A percentile compares a stretch with the other conserved stretches of the same genome.
These are phyloP conservation scores for Alternaria incomplexa DNA, from an alignment of 2,329 filamentous ascomycete genomes.

Conservation along the genomic window DNA sequence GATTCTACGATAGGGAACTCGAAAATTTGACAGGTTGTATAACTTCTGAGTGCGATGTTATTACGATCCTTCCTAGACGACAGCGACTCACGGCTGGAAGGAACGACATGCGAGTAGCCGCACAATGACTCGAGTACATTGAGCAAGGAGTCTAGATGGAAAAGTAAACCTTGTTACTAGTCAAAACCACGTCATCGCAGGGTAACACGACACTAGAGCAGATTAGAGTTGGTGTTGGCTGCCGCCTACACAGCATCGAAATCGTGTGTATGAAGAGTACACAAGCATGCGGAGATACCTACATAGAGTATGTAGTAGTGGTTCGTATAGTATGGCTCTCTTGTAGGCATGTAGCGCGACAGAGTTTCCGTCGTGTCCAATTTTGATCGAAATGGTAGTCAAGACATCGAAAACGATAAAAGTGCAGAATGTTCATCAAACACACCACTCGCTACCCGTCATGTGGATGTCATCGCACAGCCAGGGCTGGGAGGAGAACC, in stretches of 20 bases:
- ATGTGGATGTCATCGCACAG: too few relatives aligned
- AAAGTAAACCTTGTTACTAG: not conserved
- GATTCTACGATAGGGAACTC: not conserved
- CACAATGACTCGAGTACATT: not conserved
- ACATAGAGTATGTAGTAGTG: not conserved
- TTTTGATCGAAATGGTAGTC: not conserved
- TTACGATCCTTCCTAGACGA: not conserved
- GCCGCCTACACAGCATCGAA: not conserved
- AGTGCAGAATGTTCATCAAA: not conserved
- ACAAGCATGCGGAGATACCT: not conserved
- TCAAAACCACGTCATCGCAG: not conserved
- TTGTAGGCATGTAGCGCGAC: not conserved
- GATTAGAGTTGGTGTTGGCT: not conserved
- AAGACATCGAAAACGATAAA: not conserved
- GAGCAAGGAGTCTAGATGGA: not conserved
- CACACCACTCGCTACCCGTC: too few relatives aligned
- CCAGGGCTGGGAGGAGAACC: not conserved
- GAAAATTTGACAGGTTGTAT: not conserved
- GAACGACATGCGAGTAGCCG: not conserved
- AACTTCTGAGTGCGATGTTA: not conserved
- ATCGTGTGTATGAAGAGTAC: not conserved
- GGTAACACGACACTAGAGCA: not conserved
- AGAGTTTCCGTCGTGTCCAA: not conserved
- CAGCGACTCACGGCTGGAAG: not conserved
- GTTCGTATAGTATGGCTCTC: not conserved